A percentile compares a stretch with the other conserved stretches of the same genome.
These are phyloP conservation scores for Penicillium sp. DNA, from an alignment of 2,329 filamentous ascomycete species.

Conservation along the genomic window DNA sequence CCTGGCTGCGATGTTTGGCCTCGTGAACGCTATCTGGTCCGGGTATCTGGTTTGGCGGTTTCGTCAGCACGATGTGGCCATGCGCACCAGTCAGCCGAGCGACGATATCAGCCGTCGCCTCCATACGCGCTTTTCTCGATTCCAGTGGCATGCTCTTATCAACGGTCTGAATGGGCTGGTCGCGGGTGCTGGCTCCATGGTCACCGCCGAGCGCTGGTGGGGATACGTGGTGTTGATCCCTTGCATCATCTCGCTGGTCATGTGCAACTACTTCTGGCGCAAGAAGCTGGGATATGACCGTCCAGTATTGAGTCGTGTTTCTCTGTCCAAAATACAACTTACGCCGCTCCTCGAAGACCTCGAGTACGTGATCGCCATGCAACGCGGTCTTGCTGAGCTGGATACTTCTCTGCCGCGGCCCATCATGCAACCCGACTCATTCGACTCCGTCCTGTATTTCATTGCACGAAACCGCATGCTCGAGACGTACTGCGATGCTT, in stretches of 20 bases:
- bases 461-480: constrained; percentile 28
- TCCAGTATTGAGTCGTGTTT: constrained; percentile 22
- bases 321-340: constrained; percentile 9
- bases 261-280: constrained; percentile 53
- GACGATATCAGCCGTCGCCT: constrained; percentile 34
- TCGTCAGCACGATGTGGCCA: constrained; percentile 34
- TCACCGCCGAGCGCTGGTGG: constrained; percentile 53
- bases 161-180: constrained; percentile 50
- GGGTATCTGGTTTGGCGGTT: constrained; percentile 45
- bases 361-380: constrained; percentile 23
- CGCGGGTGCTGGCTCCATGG: constrained; percentile 50
- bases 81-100: constrained; percentile 27
- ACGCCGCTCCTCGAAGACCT: constrained; percentile 31
- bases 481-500: constrained; percentile 27
- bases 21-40: constrained; percentile 52
- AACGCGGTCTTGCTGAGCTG: constrained; percentile 13
- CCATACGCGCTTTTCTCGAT: constrained; percentile 37
- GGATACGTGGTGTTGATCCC: constrained; percentile 54
- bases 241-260: constrained; percentile 48
- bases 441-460: constrained; percentile 25
- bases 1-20: constrained; percentile 49
- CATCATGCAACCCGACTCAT: constrained; percentile 10
- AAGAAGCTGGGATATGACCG: constrained; percentile 49
- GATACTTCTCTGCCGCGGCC: constrained; percentile 7
- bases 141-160: constrained; percentile 47